These are phyloP conservation scores for Nemania sp. DNA, from an alignment of 2,329 filamentous ascomycete species.

Conservation along the genomic window DNA sequence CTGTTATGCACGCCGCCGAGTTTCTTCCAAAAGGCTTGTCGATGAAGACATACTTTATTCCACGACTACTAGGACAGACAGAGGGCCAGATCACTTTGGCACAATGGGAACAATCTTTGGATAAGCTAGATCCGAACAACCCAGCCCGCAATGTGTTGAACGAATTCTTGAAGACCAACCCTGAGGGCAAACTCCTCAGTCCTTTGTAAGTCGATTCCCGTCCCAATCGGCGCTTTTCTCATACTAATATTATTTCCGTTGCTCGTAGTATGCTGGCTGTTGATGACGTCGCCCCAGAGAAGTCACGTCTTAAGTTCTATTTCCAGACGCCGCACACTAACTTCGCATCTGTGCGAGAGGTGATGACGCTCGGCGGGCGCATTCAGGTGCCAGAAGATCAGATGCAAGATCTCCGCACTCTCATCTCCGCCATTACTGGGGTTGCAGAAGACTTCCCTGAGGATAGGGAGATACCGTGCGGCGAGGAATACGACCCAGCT, in stretches of 20 bases:
- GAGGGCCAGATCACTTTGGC: constrained; percentile 14
- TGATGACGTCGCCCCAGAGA: constrained; percentile 30
- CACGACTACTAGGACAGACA: constrained; percentile 18
- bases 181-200: constrained; percentile 33
- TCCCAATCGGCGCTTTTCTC: neutral
- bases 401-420: constrained; percentile 32
- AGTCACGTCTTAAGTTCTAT: constrained; percentile 40
- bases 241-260: neutral
- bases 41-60: constrained; percentile 44
- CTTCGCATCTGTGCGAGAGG: constrained; percentile 42
- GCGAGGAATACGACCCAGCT: constrained; percentile 7
- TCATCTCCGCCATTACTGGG: constrained; percentile 35
- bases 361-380: constrained; percentile 44
- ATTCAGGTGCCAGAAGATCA: constrained; percentile 8
- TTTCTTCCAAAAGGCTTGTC: constrained; percentile 21
- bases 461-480: constrained; percentile 32
- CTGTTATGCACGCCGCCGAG: constrained; percentile 27
- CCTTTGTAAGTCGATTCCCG: constrained; percentile 22
- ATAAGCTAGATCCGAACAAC: constrained; percentile 27
- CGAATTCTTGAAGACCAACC: constrained; percentile 29
- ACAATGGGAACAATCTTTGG: constrained; percentile 22
- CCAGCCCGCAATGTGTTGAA: constrained; percentile 23
- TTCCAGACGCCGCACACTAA: constrained; percentile 39
- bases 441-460: constrained; percentile 36
- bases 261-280: constrained; percentile 25